Conservation (phyloP, 495 filamentous ascomycete species). For the Annulohypoxylon stygium region DNA sequence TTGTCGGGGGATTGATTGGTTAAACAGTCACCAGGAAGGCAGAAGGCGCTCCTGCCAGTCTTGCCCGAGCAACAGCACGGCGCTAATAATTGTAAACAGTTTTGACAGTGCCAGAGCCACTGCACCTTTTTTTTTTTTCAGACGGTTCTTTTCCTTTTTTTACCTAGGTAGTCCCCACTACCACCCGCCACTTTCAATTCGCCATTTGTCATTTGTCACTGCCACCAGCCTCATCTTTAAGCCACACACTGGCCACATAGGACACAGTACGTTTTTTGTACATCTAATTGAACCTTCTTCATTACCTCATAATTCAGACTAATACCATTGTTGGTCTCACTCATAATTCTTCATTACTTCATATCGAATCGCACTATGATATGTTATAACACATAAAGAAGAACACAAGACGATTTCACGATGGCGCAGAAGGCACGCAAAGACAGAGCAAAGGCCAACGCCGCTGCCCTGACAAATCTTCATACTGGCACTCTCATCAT, state of each 20-base stretch:
- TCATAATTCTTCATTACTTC: not conserved
- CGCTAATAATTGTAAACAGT: constrained; percentile 37
- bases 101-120: not conserved
- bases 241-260: constrained; percentile 19
- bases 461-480: constrained; percentile 77
- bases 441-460: constrained; percentile 86
- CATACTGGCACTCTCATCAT: constrained; percentile 78
- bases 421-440: constrained; percentile 95
- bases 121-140: too few relatives aligned
- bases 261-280: constrained; percentile 16
- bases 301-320: not conserved
- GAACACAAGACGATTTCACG: not conserved
- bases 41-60: constrained; percentile 43
- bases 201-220: constrained; percentile 14
- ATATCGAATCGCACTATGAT: not conserved
- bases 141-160: too few relatives aligned
- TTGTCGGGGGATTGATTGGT: constrained; percentile 46
- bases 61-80: constrained; percentile 50
- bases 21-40: constrained; percentile 15
- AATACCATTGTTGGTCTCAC: not conserved
- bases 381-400: not conserved
- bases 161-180: too few relatives aligned
- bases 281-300: constrained; percentile 2
- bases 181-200: constrained; percentile 20
- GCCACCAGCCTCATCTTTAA: constrained; percentile 25